Conservation (phyloP, 2,329 filamentous ascomycete genomes). For the Aspergillus sp. region DNA sequence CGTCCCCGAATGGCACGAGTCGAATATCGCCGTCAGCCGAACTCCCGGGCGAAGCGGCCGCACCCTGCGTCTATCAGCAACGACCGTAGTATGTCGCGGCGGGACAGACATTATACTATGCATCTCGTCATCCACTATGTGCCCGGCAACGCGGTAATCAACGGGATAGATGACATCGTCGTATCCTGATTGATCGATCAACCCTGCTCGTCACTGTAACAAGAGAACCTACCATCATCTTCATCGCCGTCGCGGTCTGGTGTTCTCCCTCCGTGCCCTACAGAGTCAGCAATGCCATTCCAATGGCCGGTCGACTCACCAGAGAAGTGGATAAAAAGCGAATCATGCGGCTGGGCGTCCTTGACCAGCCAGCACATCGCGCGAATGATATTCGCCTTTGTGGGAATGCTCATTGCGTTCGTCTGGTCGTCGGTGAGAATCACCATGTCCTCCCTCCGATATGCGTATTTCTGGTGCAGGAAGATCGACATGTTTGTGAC, state of each 20-base stretch:
- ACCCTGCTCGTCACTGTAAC: background rate
- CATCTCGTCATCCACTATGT: constrained; percentile 71
- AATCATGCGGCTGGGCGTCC: constrained; percentile 83
- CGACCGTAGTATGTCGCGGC: too few relatives aligned
- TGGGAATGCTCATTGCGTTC: constrained; percentile 94
- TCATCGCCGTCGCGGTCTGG: constrained; percentile 66
- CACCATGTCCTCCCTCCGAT: constrained; percentile 94
- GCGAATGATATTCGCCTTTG: constrained; percentile 84
- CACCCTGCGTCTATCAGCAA: constrained; percentile 40
- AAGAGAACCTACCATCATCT: constrained; percentile 47
- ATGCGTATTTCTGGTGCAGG: constrained; percentile 73
- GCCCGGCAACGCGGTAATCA: constrained; percentile 58
- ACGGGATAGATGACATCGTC: constrained; percentile 74
- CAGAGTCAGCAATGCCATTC: constrained; percentile 1
- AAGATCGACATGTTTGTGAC: constrained; percentile 94
- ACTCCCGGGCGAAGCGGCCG: constrained; percentile 72
- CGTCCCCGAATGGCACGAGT: constrained; percentile 59
- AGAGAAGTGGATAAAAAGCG: constrained; percentile 93
- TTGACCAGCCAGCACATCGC: constrained; percentile 99
- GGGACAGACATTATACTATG: constrained; percentile 52
- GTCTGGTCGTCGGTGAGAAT: constrained; percentile 92
- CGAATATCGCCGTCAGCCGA: constrained; percentile 61
- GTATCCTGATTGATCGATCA: constrained; percentile 38
- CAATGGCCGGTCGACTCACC: constrained; percentile 42
- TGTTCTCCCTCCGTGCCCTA: constrained; percentile 66